Percentiles rank a stretch among this genome's conserved stretches.
Conservation (phyloP, 108 stramenopile species). For the Schizochytrium sp. region DNA sequence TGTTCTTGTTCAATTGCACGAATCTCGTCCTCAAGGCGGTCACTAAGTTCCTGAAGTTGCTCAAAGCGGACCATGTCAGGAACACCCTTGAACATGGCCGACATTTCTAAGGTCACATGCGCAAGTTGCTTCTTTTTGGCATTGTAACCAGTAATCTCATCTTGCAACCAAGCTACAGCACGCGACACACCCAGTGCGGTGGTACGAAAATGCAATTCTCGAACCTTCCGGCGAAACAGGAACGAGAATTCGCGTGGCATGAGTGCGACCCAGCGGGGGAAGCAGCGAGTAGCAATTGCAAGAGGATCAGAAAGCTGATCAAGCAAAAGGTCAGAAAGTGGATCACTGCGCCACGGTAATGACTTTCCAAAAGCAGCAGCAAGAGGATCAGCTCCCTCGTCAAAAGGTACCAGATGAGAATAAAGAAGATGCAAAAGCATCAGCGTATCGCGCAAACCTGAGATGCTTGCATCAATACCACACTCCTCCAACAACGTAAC, state of each 20-base stretch:
- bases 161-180: conserved; percentile 55
- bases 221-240: conserved; percentile 48
- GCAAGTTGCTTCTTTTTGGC: conserved; percentile 61
- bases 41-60: conserved; percentile 49
- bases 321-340: conserved; percentile 14
- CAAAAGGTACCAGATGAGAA: conserved; percentile 53
- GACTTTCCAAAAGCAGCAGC: conserved; percentile 56
- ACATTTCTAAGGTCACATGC: conserved; percentile 57
- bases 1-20: conserved; percentile 56
- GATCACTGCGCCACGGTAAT: conserved; percentile 46
- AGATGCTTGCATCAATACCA: conserved; percentile 26
- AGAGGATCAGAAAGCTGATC: conserved; percentile 49
- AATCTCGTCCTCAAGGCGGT: conserved; percentile 57
- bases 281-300: conserved; percentile 53
- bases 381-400: conserved; percentile 45
- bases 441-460: conserved; percentile 50
- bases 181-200: conserved; percentile 48
- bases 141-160: conserved; percentile 54
- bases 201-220: conserved; percentile 4
- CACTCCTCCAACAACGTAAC: conserved; percentile 30
- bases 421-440: conserved; percentile 55
- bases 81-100: conserved; percentile 50
- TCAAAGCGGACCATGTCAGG: conserved; percentile 58
- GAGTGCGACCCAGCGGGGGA: conserved; percentile 39
- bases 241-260: conserved; percentile 51